Percentiles rank a stretch among this genome's conserved stretches.
These are phyloP conservation scores for Phalaenopsis aphrodite DNA, from an alignment of 106 monocot genomes.

Conservation along the genomic window DNA sequence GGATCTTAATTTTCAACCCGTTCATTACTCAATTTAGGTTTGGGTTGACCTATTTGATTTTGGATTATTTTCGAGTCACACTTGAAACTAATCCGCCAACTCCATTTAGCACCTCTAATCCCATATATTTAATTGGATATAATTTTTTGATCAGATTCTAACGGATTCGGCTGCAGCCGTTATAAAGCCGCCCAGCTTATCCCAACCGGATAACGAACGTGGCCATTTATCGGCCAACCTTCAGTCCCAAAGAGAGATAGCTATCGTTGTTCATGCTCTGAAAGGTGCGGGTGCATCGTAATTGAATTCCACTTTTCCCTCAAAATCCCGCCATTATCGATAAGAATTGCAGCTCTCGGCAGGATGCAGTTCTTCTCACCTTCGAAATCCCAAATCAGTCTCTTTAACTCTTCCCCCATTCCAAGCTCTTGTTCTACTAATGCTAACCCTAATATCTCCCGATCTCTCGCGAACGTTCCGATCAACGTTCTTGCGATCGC, in stretches of 20 bases:
- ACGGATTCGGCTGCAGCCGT: too few species aligned
- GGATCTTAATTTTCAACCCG: too few species aligned
- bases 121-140: too few species aligned
- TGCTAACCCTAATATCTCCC: slow-evolving; percentile 15
- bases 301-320: background rate
- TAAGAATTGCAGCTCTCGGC: slow-evolving; percentile 2
- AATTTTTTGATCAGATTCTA: too few species aligned
- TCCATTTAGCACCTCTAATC: too few species aligned
- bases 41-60: too few species aligned
- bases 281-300: background rate
- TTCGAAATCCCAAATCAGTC: slow-evolving; percentile 2
- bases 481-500: slow-evolving; percentile 9
- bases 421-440: slow-evolving; percentile 10
- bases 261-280: background rate
- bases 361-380: slow-evolving; percentile 9
- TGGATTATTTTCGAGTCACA: too few species aligned
- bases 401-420: background rate
- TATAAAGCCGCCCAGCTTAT: too few species aligned
- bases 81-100: too few species aligned
- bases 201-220: background rate
- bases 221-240: background rate
- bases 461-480: slow-evolving; percentile 11
- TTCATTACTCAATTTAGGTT: too few species aligned
- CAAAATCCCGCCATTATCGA: background rate
- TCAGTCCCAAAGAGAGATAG: background rate